These are phyloP conservation scores for Geotrichum europaeum DNA, from an alignment of 1,139 yeast genomes.

Conservation along the genomic window DNA sequence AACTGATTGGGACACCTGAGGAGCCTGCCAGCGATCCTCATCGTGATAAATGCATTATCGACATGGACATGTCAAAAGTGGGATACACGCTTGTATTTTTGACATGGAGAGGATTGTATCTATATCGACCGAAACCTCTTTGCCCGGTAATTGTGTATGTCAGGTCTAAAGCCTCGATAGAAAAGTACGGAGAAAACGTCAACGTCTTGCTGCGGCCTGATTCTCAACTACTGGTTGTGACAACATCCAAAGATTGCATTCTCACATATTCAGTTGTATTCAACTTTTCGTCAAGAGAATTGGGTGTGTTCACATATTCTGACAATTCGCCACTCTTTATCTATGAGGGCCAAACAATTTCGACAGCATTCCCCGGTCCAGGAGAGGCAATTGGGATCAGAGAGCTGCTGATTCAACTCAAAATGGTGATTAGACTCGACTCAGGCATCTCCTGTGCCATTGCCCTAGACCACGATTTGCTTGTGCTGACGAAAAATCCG, in stretches of 20 bases:
- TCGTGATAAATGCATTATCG: slow-evolving; percentile 18
- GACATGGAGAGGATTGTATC: slow-evolving; percentile 23
- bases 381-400: slow-evolving; percentile 39
- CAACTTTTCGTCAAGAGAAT: slow-evolving; percentile 11
- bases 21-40: slow-evolving; percentile 14
- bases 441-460: slow-evolving; percentile 30
- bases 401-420: slow-evolving; percentile 30
- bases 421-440: slow-evolving; percentile 29
- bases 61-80: slow-evolving; percentile 21
- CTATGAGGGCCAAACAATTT: slow-evolving; percentile 19
- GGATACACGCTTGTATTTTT: slow-evolving; percentile 21
- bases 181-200: slow-evolving; percentile 30
- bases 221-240: slow-evolving; percentile 32
- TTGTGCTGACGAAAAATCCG: slow-evolving; percentile 31
- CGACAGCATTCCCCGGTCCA: slow-evolving; percentile 35
- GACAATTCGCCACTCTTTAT: slow-evolving; percentile 18
- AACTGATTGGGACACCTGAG: slow-evolving; percentile 10
- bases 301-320: slow-evolving; percentile 17
- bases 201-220: slow-evolving; percentile 32
- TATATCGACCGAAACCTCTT: slow-evolving; percentile 28
- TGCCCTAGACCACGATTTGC: slow-evolving; percentile 30
- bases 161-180: slow-evolving; percentile 29
- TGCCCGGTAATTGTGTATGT: slow-evolving; percentile 34
- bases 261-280: slow-evolving; percentile 28
- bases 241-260: slow-evolving; percentile 31